These are phyloP conservation scores for Vitis amurensis DNA, from an alignment of 164 flowering plant genomes.

Conservation along the genomic window DNA sequence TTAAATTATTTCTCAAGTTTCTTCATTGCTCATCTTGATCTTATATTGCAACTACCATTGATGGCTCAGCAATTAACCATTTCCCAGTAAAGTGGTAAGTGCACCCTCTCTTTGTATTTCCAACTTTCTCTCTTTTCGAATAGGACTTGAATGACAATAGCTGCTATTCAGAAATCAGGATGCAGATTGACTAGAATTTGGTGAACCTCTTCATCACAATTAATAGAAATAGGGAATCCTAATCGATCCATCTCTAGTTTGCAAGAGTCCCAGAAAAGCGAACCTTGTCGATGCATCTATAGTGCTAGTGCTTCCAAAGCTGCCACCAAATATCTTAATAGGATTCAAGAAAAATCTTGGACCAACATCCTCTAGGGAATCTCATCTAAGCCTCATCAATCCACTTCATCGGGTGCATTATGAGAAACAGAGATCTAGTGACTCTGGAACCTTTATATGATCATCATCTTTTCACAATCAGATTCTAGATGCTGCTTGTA, in stretches of 20 bases:
- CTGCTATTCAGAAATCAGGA: conserved; percentile 72
- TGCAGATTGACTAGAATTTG: conserved; percentile 28
- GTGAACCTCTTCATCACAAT: no score
- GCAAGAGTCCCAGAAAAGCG: no score
- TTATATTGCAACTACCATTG: no score
- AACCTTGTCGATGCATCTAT: conserved; percentile 13
- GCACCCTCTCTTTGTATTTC: conserved; percentile 38
- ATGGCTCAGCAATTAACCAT: no score
- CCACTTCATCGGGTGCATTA: conserved; percentile 72
- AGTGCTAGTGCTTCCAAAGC: conserved; percentile 92
- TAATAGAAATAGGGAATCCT: no score
- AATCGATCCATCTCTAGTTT: no score
- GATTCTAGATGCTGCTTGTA: no score
- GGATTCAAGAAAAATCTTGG: conserved; percentile 94
- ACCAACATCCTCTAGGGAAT: conserved; percentile 54
- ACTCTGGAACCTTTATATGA: conserved; percentile 94
- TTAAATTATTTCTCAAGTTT: no score
- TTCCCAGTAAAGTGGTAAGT: no score
- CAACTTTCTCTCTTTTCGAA: conserved; percentile 64
- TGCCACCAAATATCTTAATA: conserved; percentile 88
- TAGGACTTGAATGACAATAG: conserved; percentile 67
- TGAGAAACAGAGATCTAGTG: conserved; percentile 94
- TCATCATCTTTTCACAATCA: conserved; percentile 37
- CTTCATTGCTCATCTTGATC: no score
- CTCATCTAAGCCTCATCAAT: conserved; percentile 52